phyloP scores from a whole-genome alignment of 2,329 filamentous ascomycete species.

The Paraconiothyrium brasiliense region DNA sequence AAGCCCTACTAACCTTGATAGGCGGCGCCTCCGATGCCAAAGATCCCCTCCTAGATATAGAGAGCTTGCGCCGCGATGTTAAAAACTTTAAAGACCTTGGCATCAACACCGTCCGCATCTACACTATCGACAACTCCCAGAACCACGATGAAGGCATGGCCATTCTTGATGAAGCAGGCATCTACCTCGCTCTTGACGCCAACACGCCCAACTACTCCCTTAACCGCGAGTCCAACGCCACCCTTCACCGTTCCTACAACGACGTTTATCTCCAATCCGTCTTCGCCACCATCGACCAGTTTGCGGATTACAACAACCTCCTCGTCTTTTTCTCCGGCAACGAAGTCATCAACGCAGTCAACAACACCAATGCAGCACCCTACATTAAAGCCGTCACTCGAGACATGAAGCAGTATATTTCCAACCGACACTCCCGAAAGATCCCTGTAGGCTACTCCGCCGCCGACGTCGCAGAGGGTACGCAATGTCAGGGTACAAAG shows the following conservation, averaged over 20 bases:
- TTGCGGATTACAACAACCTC: slow-evolving; percentile 83
- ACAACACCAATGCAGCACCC: slow-evolving; percentile 72
- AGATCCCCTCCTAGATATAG: slow-evolving; percentile 79
- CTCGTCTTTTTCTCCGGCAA: slow-evolving; percentile 84
- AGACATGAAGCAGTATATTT: slow-evolving; percentile 82
- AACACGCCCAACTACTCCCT: slow-evolving; percentile 89
- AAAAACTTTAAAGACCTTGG: slow-evolving; percentile 83
- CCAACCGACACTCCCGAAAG: slow-evolving; percentile 70
- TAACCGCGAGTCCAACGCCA: slow-evolving; percentile 74
- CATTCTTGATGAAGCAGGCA: slow-evolving; percentile 80
- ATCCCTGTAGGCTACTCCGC: slow-evolving; percentile 85
- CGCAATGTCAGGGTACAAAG: too few species aligned
- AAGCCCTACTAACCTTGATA: slow-evolving; percentile 27
- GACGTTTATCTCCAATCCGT: slow-evolving; percentile 83
- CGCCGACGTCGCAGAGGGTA: slow-evolving; percentile 76
- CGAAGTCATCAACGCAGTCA: slow-evolving; percentile 75
- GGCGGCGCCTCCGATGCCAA: slow-evolving; percentile 54
- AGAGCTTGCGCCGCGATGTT: slow-evolving; percentile 79
- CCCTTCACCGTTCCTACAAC: slow-evolving; percentile 76
- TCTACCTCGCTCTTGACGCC: slow-evolving; percentile 91
- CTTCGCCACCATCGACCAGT: slow-evolving; percentile 82
- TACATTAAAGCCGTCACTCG: slow-evolving; percentile 78
- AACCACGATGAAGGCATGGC: slow-evolving; percentile 88
- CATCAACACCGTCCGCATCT: slow-evolving; percentile 90
- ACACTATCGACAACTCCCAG: slow-evolving; percentile 87